Evolutionary conservation across 2,329 filamentous ascomycete genomes (phyloP).

Genomic region (Diaporthe sp.): DNA sequence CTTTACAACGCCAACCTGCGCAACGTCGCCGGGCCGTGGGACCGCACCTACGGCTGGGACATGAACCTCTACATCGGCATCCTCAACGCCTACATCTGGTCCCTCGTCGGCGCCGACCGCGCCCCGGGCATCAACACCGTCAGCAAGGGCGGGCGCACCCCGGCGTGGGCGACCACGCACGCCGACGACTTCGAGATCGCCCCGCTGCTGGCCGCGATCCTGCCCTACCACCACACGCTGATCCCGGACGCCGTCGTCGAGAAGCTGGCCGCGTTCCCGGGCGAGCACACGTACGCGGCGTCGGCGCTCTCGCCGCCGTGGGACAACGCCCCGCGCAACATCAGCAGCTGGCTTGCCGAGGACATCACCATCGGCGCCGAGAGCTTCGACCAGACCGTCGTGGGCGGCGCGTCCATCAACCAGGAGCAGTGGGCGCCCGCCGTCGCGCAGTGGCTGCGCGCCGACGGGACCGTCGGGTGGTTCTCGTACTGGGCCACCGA

Average conservation of each 20-base stretch:
- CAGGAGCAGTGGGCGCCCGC: conserved; percentile 70
- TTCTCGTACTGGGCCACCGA: conserved; percentile 53
- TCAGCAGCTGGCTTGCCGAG: conserved; percentile 69
- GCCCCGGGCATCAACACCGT: conserved; percentile 53
- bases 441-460: conserved; percentile 69
- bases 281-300: conserved; percentile 66
- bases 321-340: conserved; percentile 69
- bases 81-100: conserved; percentile 72
- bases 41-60: conserved; percentile 73
- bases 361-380: conserved; percentile 73
- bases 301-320: conserved; percentile 71
- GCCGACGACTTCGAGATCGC: conserved; percentile 71
- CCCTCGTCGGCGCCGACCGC: conserved; percentile 64
- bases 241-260: conserved; percentile 57
- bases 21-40: conserved; percentile 76
- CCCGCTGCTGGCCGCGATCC: conserved; percentile 69
- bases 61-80: conserved; percentile 74
- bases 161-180: conserved; percentile 68
- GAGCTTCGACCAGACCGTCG: conserved; percentile 67
- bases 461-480: conserved; percentile 39
- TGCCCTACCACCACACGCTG: conserved; percentile 62
- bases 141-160: conserved; percentile 37
- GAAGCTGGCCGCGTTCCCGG: conserved; percentile 62
- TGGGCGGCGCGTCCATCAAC: conserved; percentile 68
- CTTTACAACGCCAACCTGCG: conserved; percentile 72